A percentile compares a stretch with the other conserved stretches of the same genome.
Evolutionary conservation across 2,329 filamentous ascomycete species (phyloP).

Genomic region (Neonectria ditissima): DNA sequence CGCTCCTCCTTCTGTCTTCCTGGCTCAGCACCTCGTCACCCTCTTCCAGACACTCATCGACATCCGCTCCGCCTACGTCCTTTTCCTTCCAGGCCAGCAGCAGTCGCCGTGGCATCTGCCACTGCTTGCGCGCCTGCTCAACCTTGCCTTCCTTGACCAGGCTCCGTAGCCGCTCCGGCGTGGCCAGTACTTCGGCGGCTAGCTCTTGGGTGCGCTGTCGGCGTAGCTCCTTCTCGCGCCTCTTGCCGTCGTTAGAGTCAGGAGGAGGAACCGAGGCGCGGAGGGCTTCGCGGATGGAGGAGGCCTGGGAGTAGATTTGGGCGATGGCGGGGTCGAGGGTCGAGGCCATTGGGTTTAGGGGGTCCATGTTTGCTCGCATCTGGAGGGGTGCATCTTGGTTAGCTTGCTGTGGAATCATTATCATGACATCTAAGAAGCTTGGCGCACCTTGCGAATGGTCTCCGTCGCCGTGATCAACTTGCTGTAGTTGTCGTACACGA

Average conservation of each 20-base stretch:
- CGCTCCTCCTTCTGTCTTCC: conserved; percentile 29
- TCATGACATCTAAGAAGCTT: neutral
- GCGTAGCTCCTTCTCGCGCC: conserved; percentile 49
- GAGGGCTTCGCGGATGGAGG: conserved; percentile 64
- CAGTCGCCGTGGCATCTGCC: conserved; percentile 65
- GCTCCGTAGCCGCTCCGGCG: conserved; percentile 68
- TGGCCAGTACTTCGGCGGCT: conserved; percentile 71
- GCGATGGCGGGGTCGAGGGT: conserved; percentile 80
- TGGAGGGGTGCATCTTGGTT: conserved; percentile 41
- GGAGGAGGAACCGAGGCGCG: conserved; percentile 61
- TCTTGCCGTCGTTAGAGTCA: conserved; percentile 53
- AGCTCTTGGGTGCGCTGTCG: conserved; percentile 63
- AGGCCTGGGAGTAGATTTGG: conserved; percentile 76
- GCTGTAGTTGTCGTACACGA: conserved; percentile 98
- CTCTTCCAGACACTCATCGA: conserved; percentile 64
- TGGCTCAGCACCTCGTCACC: conserved; percentile 62
- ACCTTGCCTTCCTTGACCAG: conserved; percentile 70
- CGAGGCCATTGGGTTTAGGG: conserved; percentile 77
- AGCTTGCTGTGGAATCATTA: neutral
- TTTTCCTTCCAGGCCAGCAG: conserved; percentile 66
- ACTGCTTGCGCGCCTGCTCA: conserved; percentile 70
- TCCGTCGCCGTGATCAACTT: conserved; percentile 97
- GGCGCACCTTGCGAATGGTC: conserved; percentile 82
- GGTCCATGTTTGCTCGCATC: conserved; percentile 87
- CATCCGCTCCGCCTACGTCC: conserved; percentile 66